A percentile compares a stretch with the other conserved stretches of the same genome.
These are phyloP conservation scores for Globisporangium takayamanum DNA, from an alignment of 352 stramenopile species.

Conservation along the genomic window DNA sequence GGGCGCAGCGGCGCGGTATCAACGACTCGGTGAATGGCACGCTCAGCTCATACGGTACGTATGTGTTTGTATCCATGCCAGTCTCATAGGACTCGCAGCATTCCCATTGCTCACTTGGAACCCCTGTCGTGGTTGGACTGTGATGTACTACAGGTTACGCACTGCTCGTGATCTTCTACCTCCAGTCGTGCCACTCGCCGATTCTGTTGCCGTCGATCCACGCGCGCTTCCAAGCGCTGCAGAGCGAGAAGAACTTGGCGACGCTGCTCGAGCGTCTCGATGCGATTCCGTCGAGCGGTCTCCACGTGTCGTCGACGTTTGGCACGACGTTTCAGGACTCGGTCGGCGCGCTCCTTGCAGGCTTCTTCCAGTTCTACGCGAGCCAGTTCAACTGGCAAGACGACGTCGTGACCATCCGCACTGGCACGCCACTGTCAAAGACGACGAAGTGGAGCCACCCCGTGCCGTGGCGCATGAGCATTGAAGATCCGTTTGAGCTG, in stretches of 20 bases:
- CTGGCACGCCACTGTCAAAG: slow-evolving; percentile 54
- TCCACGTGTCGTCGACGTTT: slow-evolving; percentile 36
- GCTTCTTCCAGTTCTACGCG: slow-evolving; percentile 97
- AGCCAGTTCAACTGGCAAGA: slow-evolving; percentile 94
- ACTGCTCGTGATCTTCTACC: slow-evolving; percentile 95
- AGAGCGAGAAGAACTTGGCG: slow-evolving; percentile 91
- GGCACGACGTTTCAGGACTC: slow-evolving; percentile 68
- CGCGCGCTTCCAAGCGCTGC: slow-evolving; percentile 47
- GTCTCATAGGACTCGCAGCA: background rate
- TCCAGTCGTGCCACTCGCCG: slow-evolving; percentile 74
- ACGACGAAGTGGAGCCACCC: slow-evolving; percentile 64
- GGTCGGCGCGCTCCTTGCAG: slow-evolving; percentile 89
- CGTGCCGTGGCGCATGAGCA: slow-evolving; percentile 71
- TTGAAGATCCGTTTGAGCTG: slow-evolving; percentile 86
- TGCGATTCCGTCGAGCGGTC: slow-evolving; percentile 43
- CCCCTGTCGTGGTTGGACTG: background rate
- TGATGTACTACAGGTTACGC: slow-evolving; percentile 79
- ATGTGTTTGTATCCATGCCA: background rate
- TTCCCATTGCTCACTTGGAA: background rate
- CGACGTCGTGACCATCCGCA: slow-evolving; percentile 91
- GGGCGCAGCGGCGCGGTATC: slow-evolving; percentile 94
- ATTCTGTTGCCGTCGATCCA: slow-evolving; percentile 45
- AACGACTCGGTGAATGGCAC: slow-evolving; percentile 96
- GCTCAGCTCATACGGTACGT: slow-evolving; percentile 93
- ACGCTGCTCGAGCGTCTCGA: slow-evolving; percentile 55